Conservation (phyloP, 345 rosid species). For the Conringia planisiliqua region DNA sequence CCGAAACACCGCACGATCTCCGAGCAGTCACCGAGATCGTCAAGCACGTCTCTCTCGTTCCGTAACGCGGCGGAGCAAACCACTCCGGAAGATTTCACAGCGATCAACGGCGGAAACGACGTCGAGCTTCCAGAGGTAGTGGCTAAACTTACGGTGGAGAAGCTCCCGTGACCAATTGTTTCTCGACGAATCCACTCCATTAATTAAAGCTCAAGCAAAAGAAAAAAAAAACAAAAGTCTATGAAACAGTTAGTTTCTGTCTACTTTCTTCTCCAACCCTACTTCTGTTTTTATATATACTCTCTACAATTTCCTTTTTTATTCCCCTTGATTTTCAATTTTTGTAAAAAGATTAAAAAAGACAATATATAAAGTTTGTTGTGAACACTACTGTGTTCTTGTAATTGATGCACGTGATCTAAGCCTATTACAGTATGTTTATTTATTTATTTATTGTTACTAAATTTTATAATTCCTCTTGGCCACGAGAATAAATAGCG, state of each 20-base stretch:
- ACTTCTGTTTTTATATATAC: conserved; percentile 18
- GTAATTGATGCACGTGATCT: conserved; percentile 32
- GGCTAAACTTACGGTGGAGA: conserved; percentile 61
- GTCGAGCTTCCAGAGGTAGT: conserved; percentile 20
- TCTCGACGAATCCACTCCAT: conserved; percentile 68
- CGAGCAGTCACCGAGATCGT: conserved; percentile 40
- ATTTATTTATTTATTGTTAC: background rate
- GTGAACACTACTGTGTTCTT: background rate
- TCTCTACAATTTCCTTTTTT: background rate
- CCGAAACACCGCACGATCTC: conserved; percentile 62
- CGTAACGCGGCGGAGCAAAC: conserved; percentile 37
- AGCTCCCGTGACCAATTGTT: conserved; percentile 64
- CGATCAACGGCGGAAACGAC: conserved; percentile 45
- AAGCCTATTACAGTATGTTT: background rate
- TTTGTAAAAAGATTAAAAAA: background rate
- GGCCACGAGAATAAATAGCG: conserved; percentile 28
- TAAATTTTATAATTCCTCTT: background rate
- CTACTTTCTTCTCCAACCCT: conserved; percentile 11
- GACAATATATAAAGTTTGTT: background rate
- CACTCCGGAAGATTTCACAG: conserved; percentile 61
- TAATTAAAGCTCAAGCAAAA: background rate
- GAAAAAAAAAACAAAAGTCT: background rate
- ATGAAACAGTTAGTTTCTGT: conserved; percentile 16
- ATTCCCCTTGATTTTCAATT: background rate
- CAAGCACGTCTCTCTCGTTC: conserved; percentile 50